These are phyloP conservation scores for Irpex sp. DNA, from an alignment of 1,284 basidiomycete species.

Conservation along the genomic window DNA sequence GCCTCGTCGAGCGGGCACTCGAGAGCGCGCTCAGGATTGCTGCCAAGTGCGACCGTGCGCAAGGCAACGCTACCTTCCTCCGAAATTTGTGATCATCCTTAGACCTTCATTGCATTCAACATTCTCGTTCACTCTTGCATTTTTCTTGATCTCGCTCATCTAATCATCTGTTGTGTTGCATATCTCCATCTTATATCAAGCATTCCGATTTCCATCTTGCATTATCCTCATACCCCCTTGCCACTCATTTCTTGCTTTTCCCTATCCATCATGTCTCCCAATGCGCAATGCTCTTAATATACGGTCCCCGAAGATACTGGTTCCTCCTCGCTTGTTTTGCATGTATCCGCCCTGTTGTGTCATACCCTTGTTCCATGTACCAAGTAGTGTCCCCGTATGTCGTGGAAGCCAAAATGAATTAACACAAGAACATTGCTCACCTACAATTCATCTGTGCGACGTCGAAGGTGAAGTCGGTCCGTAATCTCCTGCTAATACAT, in stretches of 20 bases:
- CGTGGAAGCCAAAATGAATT: background rate
- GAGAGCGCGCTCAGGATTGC: conserved; percentile 59
- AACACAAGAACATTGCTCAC: too few species aligned
- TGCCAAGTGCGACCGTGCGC: conserved; percentile 59
- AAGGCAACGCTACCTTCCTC: conserved; percentile 56
- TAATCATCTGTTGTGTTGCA: background rate
- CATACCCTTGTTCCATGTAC: too few species aligned
- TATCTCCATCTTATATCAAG: background rate
- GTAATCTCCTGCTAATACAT: background rate
- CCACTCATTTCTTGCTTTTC: background rate
- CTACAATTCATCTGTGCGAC: too few species aligned
- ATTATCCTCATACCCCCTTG: background rate
- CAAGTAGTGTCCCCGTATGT: background rate
- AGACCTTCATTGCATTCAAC: background rate
- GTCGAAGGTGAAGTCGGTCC: too few species aligned
- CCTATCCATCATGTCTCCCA: background rate
- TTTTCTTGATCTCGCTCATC: background rate
- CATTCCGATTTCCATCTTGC: background rate
- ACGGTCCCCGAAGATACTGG: background rate
- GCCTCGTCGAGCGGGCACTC: conserved; percentile 56
- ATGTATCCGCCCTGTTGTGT: background rate
- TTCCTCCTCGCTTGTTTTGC: background rate
- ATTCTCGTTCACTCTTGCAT: background rate
- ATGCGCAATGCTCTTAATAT: background rate
- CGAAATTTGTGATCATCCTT: conserved; percentile 10